These are phyloP conservation scores for Macrophomina tecta DNA, from an alignment of 2,329 filamentous ascomycete species.

Conservation along the genomic window DNA sequence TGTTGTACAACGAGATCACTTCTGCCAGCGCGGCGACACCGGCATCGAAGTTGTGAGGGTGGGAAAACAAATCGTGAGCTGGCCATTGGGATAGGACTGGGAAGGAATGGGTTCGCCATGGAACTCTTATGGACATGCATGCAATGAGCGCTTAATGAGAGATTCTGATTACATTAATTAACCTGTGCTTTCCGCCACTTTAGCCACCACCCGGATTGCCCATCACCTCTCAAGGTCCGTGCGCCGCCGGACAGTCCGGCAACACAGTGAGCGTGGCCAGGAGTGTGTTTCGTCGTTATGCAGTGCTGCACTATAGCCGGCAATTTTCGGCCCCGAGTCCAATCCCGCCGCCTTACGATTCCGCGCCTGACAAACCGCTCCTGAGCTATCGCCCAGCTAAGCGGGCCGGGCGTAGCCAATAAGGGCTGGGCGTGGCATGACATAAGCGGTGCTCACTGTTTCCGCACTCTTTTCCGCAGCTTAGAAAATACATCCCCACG, in stretches of 20 bases:
- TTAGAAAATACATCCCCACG: slow-evolving; percentile 5
- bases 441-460: background rate
- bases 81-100: background rate
- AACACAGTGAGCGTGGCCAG: background rate
- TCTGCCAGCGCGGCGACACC: slow-evolving; percentile 16
- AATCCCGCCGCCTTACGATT: slow-evolving; percentile 2
- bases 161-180: background rate
- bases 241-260: background rate
- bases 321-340: background rate
- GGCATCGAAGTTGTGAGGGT: slow-evolving; percentile 24
- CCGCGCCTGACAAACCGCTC: slow-evolving; percentile 12
- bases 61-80: background rate
- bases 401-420: background rate
- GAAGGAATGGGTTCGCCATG: background rate
- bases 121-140: slow-evolving; percentile 13
- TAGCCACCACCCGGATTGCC: no score
- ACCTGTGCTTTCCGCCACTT: slow-evolving; percentile 1
- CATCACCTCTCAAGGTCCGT: no score
- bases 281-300: background rate
- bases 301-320: background rate
- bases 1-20: slow-evolving; percentile 86
- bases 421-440: background rate
- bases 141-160: slow-evolving; percentile 25
- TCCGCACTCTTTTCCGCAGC: slow-evolving; percentile 18
- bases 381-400: background rate